Base-by-base conservation (phyloP, 2,329 filamentous ascomycete genomes). In the Verticillium nonalfalfae region DNA sequence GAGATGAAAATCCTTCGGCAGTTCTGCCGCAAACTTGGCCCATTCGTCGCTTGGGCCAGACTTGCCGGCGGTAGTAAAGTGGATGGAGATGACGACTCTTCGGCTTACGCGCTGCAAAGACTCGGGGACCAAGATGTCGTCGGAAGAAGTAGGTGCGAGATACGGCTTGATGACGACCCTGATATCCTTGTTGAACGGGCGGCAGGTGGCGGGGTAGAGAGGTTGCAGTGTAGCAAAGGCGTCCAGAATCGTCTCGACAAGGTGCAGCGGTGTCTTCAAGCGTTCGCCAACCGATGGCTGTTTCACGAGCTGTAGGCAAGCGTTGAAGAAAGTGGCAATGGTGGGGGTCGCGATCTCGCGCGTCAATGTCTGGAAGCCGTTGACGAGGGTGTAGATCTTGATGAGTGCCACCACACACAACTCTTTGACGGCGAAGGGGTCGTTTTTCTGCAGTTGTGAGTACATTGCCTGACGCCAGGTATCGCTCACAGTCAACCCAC, bases 271-370 rank as follows among this genome's bases (percentile, higher is more conserved):
- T 13, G 75, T 72, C 65, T 74, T 75, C n/a, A 68, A 67, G 7
- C 70, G 66, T 66, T 78, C 76, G 33, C 72, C 75, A 2, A 78
- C 73, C 3, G 70, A 64, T 0, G 77, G 72, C 0, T 76, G 72
- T 66, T 86, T 80, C 70, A 84, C 76, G 55, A 94, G 79, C 68
- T 89, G 86, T 55, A 97, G 74, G 68, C 90, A 92, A 3, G 89
- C 81, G 0, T 85, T 87, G 56, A 93, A 82, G 69, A 94, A 96
- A 1, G 83, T 78, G 1, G 91, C 86, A 21, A 97, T 78, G 3
- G 86, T 90, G 2, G 92, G 92, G 0, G 93, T 96, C 1, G 90
- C 93, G 63, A 97, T 91, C 72, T 97, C 93, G 68, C 94, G 85
- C 55, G 94, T 81, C 59, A 97, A 80, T 9, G 91, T 95, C 63